Base-by-base conservation (phyloP, 176 grass and related monocot genomes). In the Cenchrus fungigraminus region DNA sequence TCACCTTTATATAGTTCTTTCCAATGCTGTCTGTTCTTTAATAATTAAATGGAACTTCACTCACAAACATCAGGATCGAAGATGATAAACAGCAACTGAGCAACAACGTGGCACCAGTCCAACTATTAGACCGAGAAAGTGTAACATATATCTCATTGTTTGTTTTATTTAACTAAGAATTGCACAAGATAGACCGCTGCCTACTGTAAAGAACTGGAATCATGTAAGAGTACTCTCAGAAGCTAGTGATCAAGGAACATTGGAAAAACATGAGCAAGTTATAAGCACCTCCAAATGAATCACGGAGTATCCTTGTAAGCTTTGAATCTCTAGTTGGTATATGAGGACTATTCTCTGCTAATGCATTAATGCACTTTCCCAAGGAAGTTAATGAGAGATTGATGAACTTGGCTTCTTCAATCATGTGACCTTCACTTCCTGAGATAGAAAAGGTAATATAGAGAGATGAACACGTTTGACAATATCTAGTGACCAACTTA, bases 381-480 rank as follows among this genome's bases (percentile, higher is more conserved):
- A 98, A 82, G 73, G 96, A 98, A 61, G 91, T 86, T 52, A 98
- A 87, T 52, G 96, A 98, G 51, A 98, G 93, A 92, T 98, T 98
- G 55, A 98, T 98, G 87, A 94, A 95, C 79, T 98, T 98, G 25
- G 96, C 88, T 91, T 98, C 96, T 79, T 98, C 96, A 79, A 95
- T 85, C 96, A 98, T 95, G 89, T 92, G 93, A 31, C 96, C 96
- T 91, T 98, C 95, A 91, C 89, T 94, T 78, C 95, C 95, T 97
- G 85, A 65, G 88, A 87, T 42, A 77, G 0, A 52, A 89, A 62
- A 85, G 31, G 37, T 69, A 77, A 44, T 16, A 46, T 53, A 83
- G 4, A 76, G 12, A 17, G 12, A 64, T 86, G 37, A 49, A 82
- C 16, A 82, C 11, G 6, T 72, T 40, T 62, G 17, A 42, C 45